A percentile compares a stretch with the other conserved stretches of the same genome.
Conservation (phyloP, 148 eudicot genomes). For the Amaranthus cruentus region DNA sequence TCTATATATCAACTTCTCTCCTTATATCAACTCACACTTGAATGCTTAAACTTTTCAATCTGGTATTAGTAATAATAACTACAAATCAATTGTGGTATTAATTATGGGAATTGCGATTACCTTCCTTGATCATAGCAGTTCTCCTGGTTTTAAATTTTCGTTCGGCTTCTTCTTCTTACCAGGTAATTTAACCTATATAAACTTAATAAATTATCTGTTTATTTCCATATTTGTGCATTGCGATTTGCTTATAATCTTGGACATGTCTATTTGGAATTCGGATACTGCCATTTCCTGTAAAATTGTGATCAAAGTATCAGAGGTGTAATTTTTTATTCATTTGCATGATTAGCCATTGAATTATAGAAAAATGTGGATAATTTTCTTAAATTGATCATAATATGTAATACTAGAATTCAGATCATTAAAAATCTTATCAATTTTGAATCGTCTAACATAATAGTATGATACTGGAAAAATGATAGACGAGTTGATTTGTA, state of each 20-base stretch:
- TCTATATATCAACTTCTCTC: neutral
- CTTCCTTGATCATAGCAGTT: slow-evolving; percentile 26
- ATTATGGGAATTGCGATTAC: slow-evolving; percentile 6
- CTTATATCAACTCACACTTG: neutral
- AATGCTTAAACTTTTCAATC: neutral
- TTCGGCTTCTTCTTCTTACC: slow-evolving; percentile 38
- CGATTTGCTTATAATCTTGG: no score
- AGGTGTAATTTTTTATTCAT: no score
- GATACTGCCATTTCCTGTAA: no score
- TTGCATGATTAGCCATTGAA: neutral
- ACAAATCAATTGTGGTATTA: neutral
- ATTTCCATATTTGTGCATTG: no score
- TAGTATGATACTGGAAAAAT: neutral
- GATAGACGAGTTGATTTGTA: slow-evolving; percentile 14
- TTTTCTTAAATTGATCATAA: neutral
- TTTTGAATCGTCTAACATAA: neutral
- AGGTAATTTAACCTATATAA: slow-evolving; percentile 18
- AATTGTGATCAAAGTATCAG: no score
- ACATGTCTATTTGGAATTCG: no score
- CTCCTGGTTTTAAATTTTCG: slow-evolving; percentile 33
- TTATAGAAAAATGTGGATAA: neutral
- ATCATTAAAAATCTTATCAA: neutral
- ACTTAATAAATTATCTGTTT: neutral
- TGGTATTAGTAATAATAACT: neutral
- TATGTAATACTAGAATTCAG: neutral